Conservation (phyloP, 108 stramenopile genomes). For the Phaeodactylum tricornutum region DNA sequence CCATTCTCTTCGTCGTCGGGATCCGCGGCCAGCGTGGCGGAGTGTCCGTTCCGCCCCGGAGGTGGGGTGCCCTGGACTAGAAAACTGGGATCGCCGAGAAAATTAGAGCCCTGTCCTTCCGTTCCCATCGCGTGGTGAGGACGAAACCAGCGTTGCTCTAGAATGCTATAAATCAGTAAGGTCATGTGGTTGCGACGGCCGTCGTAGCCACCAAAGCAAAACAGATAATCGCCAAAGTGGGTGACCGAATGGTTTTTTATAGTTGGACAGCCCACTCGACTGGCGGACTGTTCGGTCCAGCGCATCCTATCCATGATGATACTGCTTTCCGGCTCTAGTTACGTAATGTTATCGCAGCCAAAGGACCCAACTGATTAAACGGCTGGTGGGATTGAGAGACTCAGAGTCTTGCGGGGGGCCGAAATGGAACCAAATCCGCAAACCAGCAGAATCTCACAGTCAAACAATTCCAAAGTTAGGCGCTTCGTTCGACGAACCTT, state of each 20-base stretch:
- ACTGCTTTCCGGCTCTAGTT: no score
- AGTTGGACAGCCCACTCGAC: slow-evolving; percentile 29
- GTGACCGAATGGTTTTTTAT: slow-evolving; percentile 83
- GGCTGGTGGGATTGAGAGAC: no score
- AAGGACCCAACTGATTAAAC: no score
- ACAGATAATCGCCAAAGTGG: slow-evolving; percentile 58
- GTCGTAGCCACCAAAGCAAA: slow-evolving; percentile 93
- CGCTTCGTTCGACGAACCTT: no score
- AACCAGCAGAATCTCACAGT: no score
- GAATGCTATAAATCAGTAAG: slow-evolving; percentile 60
- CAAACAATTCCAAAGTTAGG: no score
- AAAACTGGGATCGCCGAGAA: slow-evolving; percentile 3
- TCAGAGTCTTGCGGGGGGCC: no score
- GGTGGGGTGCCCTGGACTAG: slow-evolving; percentile 52
- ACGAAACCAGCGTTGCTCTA: slow-evolving; percentile 58
- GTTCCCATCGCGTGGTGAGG: slow-evolving; percentile 11
- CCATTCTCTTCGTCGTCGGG: slow-evolving; percentile 27
- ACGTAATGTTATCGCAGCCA: no score
- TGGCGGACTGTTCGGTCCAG: slow-evolving; percentile 23
- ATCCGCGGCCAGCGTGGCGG: slow-evolving; percentile 77
- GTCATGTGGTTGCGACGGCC: slow-evolving; percentile 80
- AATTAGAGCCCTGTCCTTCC: background rate
- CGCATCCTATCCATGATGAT: no score
- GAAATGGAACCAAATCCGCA: no score
- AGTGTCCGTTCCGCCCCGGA: slow-evolving; percentile 89